Percentiles rank a stretch among this genome's conserved stretches.
These are phyloP conservation scores for Cordyceps sp. DNA, from an alignment of 2,329 filamentous ascomycete genomes.

Conservation along the genomic window DNA sequence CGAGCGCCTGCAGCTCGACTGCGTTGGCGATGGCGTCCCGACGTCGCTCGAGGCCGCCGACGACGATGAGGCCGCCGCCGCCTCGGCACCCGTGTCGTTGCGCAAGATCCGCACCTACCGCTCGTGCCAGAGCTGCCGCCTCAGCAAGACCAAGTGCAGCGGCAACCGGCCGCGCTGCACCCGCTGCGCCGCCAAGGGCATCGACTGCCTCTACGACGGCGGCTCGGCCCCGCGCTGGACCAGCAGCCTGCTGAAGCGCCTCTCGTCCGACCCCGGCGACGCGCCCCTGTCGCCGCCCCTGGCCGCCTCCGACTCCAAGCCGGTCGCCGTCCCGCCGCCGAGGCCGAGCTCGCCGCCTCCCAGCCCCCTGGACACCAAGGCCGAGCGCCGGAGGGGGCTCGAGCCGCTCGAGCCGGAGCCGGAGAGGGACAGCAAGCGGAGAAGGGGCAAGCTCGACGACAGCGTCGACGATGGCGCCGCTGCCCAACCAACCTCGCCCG, in stretches of 20 bases:
- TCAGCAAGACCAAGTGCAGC: slow-evolving; percentile 25
- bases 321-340: too few species aligned
- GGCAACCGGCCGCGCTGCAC: slow-evolving; percentile 22
- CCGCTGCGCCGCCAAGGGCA: slow-evolving; percentile 15
- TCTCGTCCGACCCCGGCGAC: too few species aligned
- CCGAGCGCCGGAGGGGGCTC: background rate
- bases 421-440: background rate
- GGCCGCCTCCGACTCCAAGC: too few species aligned
- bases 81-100: slow-evolving; percentile 12
- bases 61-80: background rate
- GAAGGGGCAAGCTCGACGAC: background rate
- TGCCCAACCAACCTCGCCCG: too few species aligned
- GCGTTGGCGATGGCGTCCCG: slow-evolving; percentile 19
- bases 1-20: slow-evolving; percentile 23
- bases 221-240: slow-evolving; percentile 20
- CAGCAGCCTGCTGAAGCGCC: slow-evolving; percentile 15
- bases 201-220: slow-evolving; percentile 22
- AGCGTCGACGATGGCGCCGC: too few species aligned
- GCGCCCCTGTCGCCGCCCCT: too few species aligned
- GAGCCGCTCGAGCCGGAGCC: background rate
- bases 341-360: too few species aligned
- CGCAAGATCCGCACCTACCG: slow-evolving; percentile 23
- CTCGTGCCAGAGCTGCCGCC: slow-evolving; percentile 20
- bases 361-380: too few species aligned
- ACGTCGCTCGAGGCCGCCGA: slow-evolving; percentile 9